These are phyloP conservation scores for Phanerodontia chrysosporium DNA, from an alignment of 768 basidiomycete genomes.

Conservation along the genomic window DNA sequence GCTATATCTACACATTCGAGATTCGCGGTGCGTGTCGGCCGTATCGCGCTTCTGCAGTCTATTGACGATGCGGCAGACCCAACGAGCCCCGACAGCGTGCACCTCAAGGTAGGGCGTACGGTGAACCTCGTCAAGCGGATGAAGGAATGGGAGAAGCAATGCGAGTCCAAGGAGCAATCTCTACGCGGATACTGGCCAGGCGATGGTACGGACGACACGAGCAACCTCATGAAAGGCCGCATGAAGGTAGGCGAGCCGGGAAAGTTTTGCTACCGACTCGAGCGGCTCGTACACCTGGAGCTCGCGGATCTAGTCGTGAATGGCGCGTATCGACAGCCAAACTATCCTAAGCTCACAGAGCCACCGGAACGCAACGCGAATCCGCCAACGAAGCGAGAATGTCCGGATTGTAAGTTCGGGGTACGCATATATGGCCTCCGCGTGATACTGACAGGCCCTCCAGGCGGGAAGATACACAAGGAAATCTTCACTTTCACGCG, in stretches of 20 bases:
- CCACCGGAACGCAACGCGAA: conserved; percentile 24
- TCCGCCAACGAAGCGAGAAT: conserved; percentile 18
- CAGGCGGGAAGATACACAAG: conserved; percentile 59
- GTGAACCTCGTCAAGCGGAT: conserved; percentile 69
- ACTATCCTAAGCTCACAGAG: conserved; percentile 37
- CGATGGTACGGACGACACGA: conserved; percentile 34
- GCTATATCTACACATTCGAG: conserved; percentile 82
- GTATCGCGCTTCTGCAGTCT: neutral
- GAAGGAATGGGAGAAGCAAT: conserved; percentile 80
- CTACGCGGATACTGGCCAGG: conserved; percentile 74
- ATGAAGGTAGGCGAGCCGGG: conserved; percentile 59
- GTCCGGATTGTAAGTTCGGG: conserved; percentile 40
- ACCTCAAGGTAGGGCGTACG: conserved; percentile 78
- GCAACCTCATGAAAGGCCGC: conserved; percentile 60
- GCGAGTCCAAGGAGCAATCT: conserved; percentile 71
- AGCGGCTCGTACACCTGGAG: conserved; percentile 78
- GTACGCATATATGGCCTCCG: conserved; percentile 21
- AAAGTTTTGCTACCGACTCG: conserved; percentile 68
- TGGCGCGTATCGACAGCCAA: conserved; percentile 53
- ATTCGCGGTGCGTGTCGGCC: conserved; percentile 50
- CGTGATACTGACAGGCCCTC: conserved; percentile 4
- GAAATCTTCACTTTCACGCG: conserved; percentile 77
- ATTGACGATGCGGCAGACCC: conserved; percentile 24
- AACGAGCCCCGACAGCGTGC: conserved; percentile 37
- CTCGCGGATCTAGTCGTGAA: conserved; percentile 63